Evolutionary conservation across 805 yeast species (phyloP), one percentile per base, ranked within the genome.

Genomic region (Millerozyma acaciae): DNA sequence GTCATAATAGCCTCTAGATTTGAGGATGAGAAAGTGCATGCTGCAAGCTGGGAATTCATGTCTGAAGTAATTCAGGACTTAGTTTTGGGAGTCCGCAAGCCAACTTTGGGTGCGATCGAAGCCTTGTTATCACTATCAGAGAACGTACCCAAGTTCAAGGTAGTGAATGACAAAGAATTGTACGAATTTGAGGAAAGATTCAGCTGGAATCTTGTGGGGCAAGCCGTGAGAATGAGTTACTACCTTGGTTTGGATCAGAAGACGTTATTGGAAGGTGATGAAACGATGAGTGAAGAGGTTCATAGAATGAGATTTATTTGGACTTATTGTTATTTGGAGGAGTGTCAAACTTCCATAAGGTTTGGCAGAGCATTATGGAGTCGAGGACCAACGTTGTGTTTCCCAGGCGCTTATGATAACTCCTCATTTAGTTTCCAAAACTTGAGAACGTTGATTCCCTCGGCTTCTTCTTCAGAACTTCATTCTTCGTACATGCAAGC

Each of bases 211-310:
- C 30, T 28, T 16, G 30, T 28, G 10, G 30, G 30, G 8, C 30
- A 28, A 18, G 30, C 30, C 23, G 30, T 28, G 30, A 28, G 30
- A 28, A 28, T 28, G 30, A 28, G 30, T 28, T 28, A 28, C 19
- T 28, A 28, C 19, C 30, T 28, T 28, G 30, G 30, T 18, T 28
- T 28, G 23, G 30, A 28, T 8, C 30, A 28, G 22, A 28, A 28
- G 19, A 28, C 30, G 19, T 28, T 28, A 16, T 17, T 28, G 19
- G 30, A 28, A 17, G 19, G 23, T 28, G 23, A 28, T 8, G 30
- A 28, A 18, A 28, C 30, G 19, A 28, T 28, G 30, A 28, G 30
- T 10, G 30, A 28, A 23, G 30, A 28, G 30, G 13, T 23, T 28
- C 30, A 28, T 28, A 17, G 30, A 28, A 28, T 28, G 30, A 28